Percentiles rank a stretch among this genome's conserved stretches.
Evolutionary conservation across 2,329 filamentous ascomycete genomes (phyloP).

Genomic region (Pleoardoris graminearum): DNA sequence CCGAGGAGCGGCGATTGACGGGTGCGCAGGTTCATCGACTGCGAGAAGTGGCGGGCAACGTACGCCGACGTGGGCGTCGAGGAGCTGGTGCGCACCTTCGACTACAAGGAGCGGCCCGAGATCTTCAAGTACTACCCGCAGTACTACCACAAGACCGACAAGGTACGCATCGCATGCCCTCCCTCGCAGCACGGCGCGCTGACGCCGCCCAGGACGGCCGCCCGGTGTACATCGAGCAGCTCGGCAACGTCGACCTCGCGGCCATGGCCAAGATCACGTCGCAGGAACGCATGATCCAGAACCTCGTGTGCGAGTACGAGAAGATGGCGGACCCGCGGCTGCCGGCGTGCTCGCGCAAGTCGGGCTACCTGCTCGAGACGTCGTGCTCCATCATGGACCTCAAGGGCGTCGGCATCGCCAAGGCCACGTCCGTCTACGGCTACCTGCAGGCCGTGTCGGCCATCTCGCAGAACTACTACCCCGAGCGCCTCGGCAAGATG

Average conservation of each 20-base stretch:
- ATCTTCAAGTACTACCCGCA: constrained; percentile 94
- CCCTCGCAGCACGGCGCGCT: background rate
- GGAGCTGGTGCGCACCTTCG: constrained; percentile 76
- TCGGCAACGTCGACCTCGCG: constrained; percentile 88
- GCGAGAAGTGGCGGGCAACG: constrained; percentile 87
- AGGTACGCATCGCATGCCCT: constrained; percentile 49
- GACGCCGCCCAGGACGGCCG: constrained; percentile 73
- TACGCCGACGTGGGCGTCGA: constrained; percentile 72
- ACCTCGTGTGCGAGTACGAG: constrained; percentile 97
- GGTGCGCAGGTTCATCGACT: constrained; percentile 76
- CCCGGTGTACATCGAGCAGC: constrained; percentile 94
- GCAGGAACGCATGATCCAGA: constrained; percentile 90
- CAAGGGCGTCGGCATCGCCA: constrained; percentile 86
- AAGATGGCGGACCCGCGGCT: constrained; percentile 90
- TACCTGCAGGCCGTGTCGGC: constrained; percentile 84
- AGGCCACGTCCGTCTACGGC: constrained; percentile 79
- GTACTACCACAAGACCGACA: constrained; percentile 98
- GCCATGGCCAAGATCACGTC: constrained; percentile 94
- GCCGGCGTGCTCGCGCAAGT: constrained; percentile 92
- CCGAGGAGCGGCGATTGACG: constrained; percentile 28
- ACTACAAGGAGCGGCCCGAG: constrained; percentile 82
- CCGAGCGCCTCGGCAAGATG: constrained; percentile 91
- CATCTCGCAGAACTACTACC: constrained; percentile 99
- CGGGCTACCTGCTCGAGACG: constrained; percentile 87
- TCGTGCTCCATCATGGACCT: constrained; percentile 99